Evolutionary conservation across 202 grass and related monocot genomes (phyloP), one percentile per base, ranked within the genome.

Genomic region (Musa balbisiana): DNA sequence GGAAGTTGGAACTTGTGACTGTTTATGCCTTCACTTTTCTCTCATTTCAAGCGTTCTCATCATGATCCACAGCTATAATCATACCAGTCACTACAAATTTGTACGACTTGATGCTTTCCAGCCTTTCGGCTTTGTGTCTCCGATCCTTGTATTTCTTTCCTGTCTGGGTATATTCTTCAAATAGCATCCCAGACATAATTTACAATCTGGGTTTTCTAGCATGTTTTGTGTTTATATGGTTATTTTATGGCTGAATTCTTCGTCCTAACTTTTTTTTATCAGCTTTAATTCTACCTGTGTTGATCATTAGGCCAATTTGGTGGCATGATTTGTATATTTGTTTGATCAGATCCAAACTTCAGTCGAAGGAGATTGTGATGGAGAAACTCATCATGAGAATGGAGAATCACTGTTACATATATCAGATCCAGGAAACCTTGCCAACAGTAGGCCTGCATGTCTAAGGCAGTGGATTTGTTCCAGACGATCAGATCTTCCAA

Each of bases 391-490:
- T 62, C 76, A 79, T 16, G 72, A 51, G 19, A 56, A 82, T 66
- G 83, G 82, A n/a, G 79, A 86, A 59, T 33, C 8, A 4, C 11
- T 26, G 49, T 23, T 58, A 53, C 67, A 78, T 74, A 17, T 11
- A 2, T 50, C 21, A n/a, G 79, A 86, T 76, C 60, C 76, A 82
- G 64, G 68, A 78, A 81, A 72, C 78, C 85, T 79, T 74, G 81
- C 62, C n/a, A 88, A 74, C 69, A 55, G 52, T 84, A 22, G 50
- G 73, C 86, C 82, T 0, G 69, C 54, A 29, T 72, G 68, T 78
- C 69, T 87, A 58, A 81, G 54, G 55, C 87, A 67, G 59, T 85
- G 87, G 90, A 69, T 64, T 56, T 81, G 85, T 58, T 89, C 87
- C 71, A 92, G 83, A 84, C 72, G 80, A 13, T 85, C 81, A 49